These are phyloP conservation scores for Annulohypoxylon stygium DNA, from an alignment of 495 filamentous ascomycete genomes.

Conservation along the genomic window DNA sequence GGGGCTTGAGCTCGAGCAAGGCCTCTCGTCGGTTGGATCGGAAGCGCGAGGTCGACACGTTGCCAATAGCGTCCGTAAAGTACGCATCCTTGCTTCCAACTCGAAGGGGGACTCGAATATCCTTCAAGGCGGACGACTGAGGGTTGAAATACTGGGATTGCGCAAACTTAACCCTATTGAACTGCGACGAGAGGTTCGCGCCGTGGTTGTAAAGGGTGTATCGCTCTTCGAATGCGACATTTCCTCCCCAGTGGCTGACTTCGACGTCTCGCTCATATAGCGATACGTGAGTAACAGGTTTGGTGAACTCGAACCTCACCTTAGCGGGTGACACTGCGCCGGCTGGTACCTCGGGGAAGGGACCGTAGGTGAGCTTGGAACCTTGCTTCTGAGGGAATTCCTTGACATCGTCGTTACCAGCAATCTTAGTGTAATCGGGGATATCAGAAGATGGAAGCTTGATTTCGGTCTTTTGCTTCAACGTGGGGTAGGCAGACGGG, in stretches of 20 bases:
- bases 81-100: constrained; percentile 86
- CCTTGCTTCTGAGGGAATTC: constrained; percentile 86
- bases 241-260: constrained; percentile 97
- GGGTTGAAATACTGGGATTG: constrained; percentile 81
- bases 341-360: constrained; percentile 81
- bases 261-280: constrained; percentile 89
- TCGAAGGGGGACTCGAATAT: constrained; percentile 81
- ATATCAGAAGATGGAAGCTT: constrained; percentile 84
- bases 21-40: constrained; percentile 82
- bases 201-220: constrained; percentile 90
- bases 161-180: constrained; percentile 88
- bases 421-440: constrained; percentile 84
- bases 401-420: constrained; percentile 69
- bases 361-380: constrained; percentile 89
- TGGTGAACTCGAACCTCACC: constrained; percentile 96
- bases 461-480: constrained; percentile 96
- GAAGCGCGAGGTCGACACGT: constrained; percentile 93
- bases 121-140: constrained; percentile 80
- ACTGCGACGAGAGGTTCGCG: constrained; percentile 84
- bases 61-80: constrained; percentile 97
- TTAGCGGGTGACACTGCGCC: constrained; percentile 77
- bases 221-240: constrained; percentile 92
- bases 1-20: constrained; percentile 86
- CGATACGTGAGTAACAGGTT: constrained; percentile 82
- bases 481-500: constrained; percentile 82